Evolutionary conservation across 345 rosid genomes (phyloP).

Genomic region (Arabidopsis arenosa): DNA sequence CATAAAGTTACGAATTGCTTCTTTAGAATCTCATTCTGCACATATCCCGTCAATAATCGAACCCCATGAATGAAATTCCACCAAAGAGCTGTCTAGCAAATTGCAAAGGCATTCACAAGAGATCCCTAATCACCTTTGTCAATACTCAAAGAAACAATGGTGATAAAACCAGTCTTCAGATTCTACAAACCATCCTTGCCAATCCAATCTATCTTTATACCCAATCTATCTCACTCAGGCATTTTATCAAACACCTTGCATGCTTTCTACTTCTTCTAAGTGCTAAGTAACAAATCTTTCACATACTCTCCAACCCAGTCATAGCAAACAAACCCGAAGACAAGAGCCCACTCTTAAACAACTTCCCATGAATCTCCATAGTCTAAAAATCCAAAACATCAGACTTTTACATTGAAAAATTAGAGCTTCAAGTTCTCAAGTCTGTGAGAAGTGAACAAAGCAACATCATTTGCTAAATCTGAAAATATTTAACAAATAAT

Average conservation of each 20-base stretch:
- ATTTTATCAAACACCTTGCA: slow-evolving; percentile 55
- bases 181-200: slow-evolving; percentile 49
- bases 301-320: slow-evolving; percentile 63
- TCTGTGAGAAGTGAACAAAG: too few relatives aligned
- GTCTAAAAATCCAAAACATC: too few relatives aligned
- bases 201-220: slow-evolving; percentile 56
- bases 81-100: background rate
- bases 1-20: background rate
- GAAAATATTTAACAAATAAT: too few relatives aligned
- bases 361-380: slow-evolving; percentile 36
- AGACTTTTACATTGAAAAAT: too few relatives aligned
- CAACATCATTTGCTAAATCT: too few relatives aligned
- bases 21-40: background rate
- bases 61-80: background rate
- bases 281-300: slow-evolving; percentile 44
- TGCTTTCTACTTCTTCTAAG: slow-evolving; percentile 53
- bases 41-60: background rate
- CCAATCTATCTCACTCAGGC: slow-evolving; percentile 19
- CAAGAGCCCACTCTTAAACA: slow-evolving; percentile 58
- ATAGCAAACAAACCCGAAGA: slow-evolving; percentile 58
- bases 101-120: slow-evolving; percentile 42
- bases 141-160: slow-evolving; percentile 56
- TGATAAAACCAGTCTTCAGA: slow-evolving; percentile 59
- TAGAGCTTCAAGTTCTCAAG: too few relatives aligned
- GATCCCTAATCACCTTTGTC: slow-evolving; percentile 55